Conservation (phyloP, 805 yeast genomes). For the Pichia paraexigua region DNA sequence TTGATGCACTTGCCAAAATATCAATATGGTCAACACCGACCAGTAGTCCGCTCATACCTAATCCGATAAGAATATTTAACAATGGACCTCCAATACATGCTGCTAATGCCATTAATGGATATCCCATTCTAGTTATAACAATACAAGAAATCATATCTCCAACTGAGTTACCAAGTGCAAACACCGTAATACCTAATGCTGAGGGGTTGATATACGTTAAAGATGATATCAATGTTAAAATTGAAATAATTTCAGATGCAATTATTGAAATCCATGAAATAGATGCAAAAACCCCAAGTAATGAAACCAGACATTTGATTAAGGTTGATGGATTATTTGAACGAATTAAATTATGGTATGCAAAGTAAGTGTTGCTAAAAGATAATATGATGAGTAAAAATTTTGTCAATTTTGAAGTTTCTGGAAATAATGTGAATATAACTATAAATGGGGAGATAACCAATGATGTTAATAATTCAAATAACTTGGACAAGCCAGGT, state of each 20-base stretch:
- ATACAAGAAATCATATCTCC: conserved; percentile 85
- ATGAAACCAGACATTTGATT: conserved; percentile 26
- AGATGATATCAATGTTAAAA: conserved; percentile 53
- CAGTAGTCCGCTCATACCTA: conserved; percentile 67
- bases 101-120: conserved; percentile 84
- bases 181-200: conserved; percentile 75
- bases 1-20: conserved; percentile 30
- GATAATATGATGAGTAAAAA: conserved; percentile 5
- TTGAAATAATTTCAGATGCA: conserved; percentile 62
- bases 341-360: conserved; percentile 16
- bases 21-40: conserved; percentile 24
- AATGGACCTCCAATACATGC: conserved; percentile 95
- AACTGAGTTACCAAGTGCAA: conserved; percentile 87
- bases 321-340: conserved; percentile 16
- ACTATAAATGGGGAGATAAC: conserved; percentile 18
- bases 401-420: not conserved
- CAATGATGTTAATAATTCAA: conserved; percentile 15
- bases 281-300: conserved; percentile 58
- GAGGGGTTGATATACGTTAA: conserved; percentile 63
- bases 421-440: conserved; percentile 16
- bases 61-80: conserved; percentile 65
- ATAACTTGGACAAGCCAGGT: conserved; percentile 14
- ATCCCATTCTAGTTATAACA: conserved; percentile 73
- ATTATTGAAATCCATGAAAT: conserved; percentile 61
- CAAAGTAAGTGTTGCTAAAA: conserved; percentile 9